Evolutionary conservation across 1,139 yeast species (phyloP), one percentile per base, ranked within the genome.

Genomic region (Magnusiomyces sp.): DNA sequence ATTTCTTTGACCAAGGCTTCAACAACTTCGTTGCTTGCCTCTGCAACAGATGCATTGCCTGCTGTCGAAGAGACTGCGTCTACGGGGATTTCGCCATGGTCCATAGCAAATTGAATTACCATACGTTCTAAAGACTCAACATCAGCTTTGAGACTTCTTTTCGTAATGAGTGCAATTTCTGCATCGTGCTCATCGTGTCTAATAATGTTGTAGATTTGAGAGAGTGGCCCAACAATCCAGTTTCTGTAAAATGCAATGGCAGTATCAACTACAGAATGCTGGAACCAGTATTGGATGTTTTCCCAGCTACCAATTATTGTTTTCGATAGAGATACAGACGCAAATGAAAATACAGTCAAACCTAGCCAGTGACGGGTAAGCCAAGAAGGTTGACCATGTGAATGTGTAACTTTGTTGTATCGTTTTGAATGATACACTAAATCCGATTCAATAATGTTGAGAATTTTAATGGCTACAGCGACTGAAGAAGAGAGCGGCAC

Each of bases 221-320:
- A 71, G n/a, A 86, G 62, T 1, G 98, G 97, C 47, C 76, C 76
- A 32, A 87, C 69, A 2, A 92, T 75, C 97, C 97, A 90, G 64
- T 90, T 88, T 40, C 71, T 69, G 71, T 81, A 77, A 57, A 90
- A 82, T 1, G 94, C 88, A 42, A 64, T 61, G 1, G 74, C 62
- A 0, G 95, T 84, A 37, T 81, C 88, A 23, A 81, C 65, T 2
- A 86, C 65, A 53, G 83, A 82, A 44, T 70, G 69, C 52, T 71
- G 70, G 46, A 80, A 54, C 83, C 92, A 88, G 1, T 70, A 61
- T 1, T 70, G 54, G 11, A 87, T 76, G 17, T 72, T 74, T 10
- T 66, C 68, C 56, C 82, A 69, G 56, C 83, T 80, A 2, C 73
- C 68, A 58, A 82, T 69, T 0, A 74, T 56, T 34, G 72, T 67